Percentiles rank a stretch among this genome's conserved stretches.
Evolutionary conservation across 805 yeast genomes (phyloP).

Genomic region (Groenewaldozyma tartarivorans): DNA sequence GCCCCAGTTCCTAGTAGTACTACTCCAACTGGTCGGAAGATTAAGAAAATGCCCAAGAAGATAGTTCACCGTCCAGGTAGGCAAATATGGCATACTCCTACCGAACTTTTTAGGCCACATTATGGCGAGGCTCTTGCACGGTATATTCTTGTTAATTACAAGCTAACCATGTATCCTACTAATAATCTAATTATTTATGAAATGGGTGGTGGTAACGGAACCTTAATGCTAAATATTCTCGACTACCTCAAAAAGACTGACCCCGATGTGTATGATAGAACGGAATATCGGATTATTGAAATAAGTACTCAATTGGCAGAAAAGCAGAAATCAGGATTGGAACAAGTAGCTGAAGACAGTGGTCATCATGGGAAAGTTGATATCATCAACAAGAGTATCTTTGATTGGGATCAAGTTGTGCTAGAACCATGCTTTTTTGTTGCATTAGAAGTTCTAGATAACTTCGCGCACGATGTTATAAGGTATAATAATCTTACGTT

Average conservation of each 20-base stretch:
- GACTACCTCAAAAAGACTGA: constrained; percentile 51
- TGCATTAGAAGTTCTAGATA: constrained; percentile 78
- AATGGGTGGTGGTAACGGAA: constrained; percentile 87
- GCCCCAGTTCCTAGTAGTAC: background rate
- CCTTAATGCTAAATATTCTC: constrained; percentile 66
- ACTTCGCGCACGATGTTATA: constrained; percentile 72
- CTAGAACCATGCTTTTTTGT: constrained; percentile 64
- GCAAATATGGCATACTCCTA: constrained; percentile 86
- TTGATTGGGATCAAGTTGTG: constrained; percentile 58
- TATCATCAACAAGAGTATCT: constrained; percentile 63
- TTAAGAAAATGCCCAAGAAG: background rate
- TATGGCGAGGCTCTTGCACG: constrained; percentile 84
- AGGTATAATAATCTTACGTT: constrained; percentile 62
- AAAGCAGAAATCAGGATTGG: constrained; percentile 36
- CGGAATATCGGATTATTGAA: constrained; percentile 64
- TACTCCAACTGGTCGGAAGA: background rate
- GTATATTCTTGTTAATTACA: constrained; percentile 62
- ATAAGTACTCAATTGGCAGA: constrained; percentile 53
- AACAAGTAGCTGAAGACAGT: constrained; percentile 25
- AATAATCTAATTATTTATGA: constrained; percentile 70
- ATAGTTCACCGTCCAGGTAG: constrained; percentile 15
- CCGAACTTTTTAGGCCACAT: constrained; percentile 71
- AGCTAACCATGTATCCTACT: constrained; percentile 58
- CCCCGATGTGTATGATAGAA: constrained; percentile 64
- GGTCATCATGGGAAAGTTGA: constrained; percentile 50